Evolutionary conservation across 2,329 filamentous ascomycete species (phyloP), one percentile per base, ranked within the genome.

Genomic region (Scedosporium boydii): DNA sequence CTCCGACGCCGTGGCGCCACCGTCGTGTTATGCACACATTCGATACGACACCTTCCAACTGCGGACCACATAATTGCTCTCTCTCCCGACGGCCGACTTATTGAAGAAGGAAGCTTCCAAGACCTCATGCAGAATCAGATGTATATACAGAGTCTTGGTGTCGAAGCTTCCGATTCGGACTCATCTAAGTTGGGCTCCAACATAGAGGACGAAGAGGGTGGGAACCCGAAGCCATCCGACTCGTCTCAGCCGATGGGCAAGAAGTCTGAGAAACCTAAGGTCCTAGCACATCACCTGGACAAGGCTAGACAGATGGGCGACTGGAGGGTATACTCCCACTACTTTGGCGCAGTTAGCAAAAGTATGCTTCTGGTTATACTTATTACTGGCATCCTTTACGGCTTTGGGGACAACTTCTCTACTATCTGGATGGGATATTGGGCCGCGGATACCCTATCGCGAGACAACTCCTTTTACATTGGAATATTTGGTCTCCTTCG

Each of bases 51-150:
- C 56, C 61, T 77, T 3, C 70, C 73, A 0, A 65, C 67, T 42
- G 77, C 71, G 62, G 78, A 83, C 55, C 75, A 80, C 41, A 76
- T 83, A 6, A 75, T 83, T 46, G 78, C 76, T 0, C 73, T 84
- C 0, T 74, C 73, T 0, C 42, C 66, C 0, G 72, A 75, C 9
- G 79, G 80, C 0, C 72, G 66, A 0, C 64, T 82, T 1, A 68
- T 76, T 0, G 79, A 83, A 38, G 75, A 82, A 41, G 73, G 73
- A 0, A 61, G 53, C 4, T 73, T 72, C 59, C 14, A 62, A 0
- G 66, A 70, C 1, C 62, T 74, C 23, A 64, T 68, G 59, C 63
- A 64, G 1, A 75, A 74, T 46, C 69, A 73, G 16, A 73, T 71
- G 26, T 78, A 79, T 51, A 70, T 78, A 0, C 68, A 74, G 18